A percentile compares a stretch with the other conserved stretches of the same genome.
phyloP scores from a whole-genome alignment of 495 filamentous ascomycete genomes.

The Elasticomyces elasticus region DNA sequence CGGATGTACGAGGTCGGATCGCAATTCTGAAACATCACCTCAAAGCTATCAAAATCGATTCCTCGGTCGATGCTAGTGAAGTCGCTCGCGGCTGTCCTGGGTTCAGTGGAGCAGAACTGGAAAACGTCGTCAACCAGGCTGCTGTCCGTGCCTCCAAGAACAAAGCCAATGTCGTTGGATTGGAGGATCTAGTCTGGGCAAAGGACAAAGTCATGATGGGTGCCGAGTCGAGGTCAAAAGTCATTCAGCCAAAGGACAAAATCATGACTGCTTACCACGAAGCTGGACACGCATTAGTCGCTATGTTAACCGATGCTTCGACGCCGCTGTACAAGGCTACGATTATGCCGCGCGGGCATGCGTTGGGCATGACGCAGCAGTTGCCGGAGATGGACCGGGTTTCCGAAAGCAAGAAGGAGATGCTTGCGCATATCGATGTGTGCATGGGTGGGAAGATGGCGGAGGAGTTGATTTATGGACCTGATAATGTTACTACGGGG shows the following conservation, averaged over 20 bases:
- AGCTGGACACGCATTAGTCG: slow-evolving; percentile 86
- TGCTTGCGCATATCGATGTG: slow-evolving; percentile 66
- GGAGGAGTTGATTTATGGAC: slow-evolving; percentile 83
- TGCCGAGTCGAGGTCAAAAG: slow-evolving; percentile 73
- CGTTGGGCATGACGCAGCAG: slow-evolving; percentile 74
- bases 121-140: slow-evolving; percentile 94
- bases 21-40: slow-evolving; percentile 87
- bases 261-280: slow-evolving; percentile 93
- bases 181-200: slow-evolving; percentile 87
- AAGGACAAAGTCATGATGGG: slow-evolving; percentile 99
- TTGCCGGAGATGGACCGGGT: slow-evolving; percentile 86
- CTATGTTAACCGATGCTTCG: slow-evolving; percentile 61
- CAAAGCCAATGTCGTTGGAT: slow-evolving; percentile 60
- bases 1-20: slow-evolving; percentile 89
- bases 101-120: slow-evolving; percentile 88
- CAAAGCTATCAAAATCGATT: slow-evolving; percentile 66
- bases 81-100: slow-evolving; percentile 82
- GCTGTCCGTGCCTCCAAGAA: slow-evolving; percentile 81
- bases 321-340: slow-evolving; percentile 90
- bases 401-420: slow-evolving; percentile 60
- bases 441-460: slow-evolving; percentile 88
- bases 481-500: slow-evolving; percentile 77
- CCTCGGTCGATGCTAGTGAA: slow-evolving; percentile 69
- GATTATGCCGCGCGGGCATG: slow-evolving; percentile 79
- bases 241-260: slow-evolving; percentile 81